A percentile compares a stretch with the other conserved stretches of the same genome.
Evolutionary conservation across 176 grass and related monocot species (phyloP).

Genomic region (Paspalum vaginatum): DNA sequence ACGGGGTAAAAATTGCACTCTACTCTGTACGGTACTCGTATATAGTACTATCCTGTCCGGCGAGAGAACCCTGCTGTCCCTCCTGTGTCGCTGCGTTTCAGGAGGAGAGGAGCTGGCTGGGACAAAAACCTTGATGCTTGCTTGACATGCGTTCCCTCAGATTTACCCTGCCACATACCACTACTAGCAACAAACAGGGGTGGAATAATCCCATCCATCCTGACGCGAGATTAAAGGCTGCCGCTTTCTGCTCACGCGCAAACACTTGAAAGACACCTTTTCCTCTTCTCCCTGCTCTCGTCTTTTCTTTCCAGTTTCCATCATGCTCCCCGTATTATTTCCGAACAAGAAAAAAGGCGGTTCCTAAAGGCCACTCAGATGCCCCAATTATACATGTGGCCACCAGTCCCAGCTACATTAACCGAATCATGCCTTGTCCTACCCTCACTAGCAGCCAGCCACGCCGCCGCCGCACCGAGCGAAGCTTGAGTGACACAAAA

Average conservation of each 20-base stretch:
- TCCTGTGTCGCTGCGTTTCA: no score
- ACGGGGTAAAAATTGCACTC: slow-evolving; percentile 23
- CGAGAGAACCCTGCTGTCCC: no score
- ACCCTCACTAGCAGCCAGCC: neutral
- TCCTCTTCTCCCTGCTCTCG: neutral
- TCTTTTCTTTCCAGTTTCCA: neutral
- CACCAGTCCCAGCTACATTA: slow-evolving; percentile 20
- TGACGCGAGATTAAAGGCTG: no score
- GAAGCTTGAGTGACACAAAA: slow-evolving; percentile 12
- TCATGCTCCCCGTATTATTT: slow-evolving; percentile 10
- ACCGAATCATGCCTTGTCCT: slow-evolving; percentile 29
- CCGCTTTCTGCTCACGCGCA: slow-evolving; percentile 32
- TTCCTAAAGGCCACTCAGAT: slow-evolving; percentile 11
- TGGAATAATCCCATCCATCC: no score
- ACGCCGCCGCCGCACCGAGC: neutral
- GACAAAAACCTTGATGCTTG: no score
- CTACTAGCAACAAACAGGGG: no score
- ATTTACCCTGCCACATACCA: no score
- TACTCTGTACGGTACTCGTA: no score
- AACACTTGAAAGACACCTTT: slow-evolving; percentile 40
- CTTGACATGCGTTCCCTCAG: no score
- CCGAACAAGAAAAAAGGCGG: neutral
- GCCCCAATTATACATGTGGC: slow-evolving; percentile 1
- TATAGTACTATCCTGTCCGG: no score
- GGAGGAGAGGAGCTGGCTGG: no score